A percentile compares a stretch with the other conserved stretches of the same genome.
These are phyloP conservation scores for Colletotrichum shisoi DNA, from an alignment of 2,329 filamentous ascomycete species.

Conservation along the genomic window DNA sequence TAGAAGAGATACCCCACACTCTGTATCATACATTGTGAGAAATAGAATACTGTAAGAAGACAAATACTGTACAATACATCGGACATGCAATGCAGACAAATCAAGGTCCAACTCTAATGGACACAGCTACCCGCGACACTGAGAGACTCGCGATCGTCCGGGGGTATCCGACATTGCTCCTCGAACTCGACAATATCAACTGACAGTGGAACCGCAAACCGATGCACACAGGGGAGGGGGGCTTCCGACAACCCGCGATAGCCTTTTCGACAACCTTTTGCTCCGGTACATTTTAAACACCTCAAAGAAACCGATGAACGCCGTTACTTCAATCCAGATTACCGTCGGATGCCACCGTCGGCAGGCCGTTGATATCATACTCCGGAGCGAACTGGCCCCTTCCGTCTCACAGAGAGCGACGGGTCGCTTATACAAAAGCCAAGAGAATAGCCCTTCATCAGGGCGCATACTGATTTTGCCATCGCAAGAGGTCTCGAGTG, in stretches of 20 bases:
- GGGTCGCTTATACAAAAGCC: constrained; percentile 27
- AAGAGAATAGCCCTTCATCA: constrained; percentile 59
- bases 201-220: constrained; percentile 22
- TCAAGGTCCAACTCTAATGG: constrained; percentile 11
- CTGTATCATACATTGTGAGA: constrained; percentile 30
- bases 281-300: constrained; percentile 23
- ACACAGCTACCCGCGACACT: constrained; percentile 1
- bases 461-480: constrained; percentile 75
- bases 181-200: constrained; percentile 14
- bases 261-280: constrained; percentile 22
- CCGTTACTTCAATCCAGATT: constrained; percentile 17
- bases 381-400: constrained; percentile 15
- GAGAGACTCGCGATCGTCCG: constrained; percentile 14
- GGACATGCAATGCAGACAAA: constrained; percentile 6
- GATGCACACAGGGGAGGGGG: constrained; percentile 14
- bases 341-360: constrained; percentile 20
- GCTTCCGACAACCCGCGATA: not conserved
- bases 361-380: constrained; percentile 35
- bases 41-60: constrained; percentile 17
- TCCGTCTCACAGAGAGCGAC: constrained; percentile 14
- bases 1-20: constrained; percentile 35
- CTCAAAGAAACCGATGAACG: constrained; percentile 19
- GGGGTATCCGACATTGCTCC: constrained; percentile 17
- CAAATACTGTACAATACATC: constrained; percentile 30
- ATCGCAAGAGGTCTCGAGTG: constrained; percentile 80